Percentiles rank a stretch among this genome's conserved stretches.
Evolutionary conservation across 164 flowering plant genomes (phyloP).

Genomic region (Piper betle): DNA sequence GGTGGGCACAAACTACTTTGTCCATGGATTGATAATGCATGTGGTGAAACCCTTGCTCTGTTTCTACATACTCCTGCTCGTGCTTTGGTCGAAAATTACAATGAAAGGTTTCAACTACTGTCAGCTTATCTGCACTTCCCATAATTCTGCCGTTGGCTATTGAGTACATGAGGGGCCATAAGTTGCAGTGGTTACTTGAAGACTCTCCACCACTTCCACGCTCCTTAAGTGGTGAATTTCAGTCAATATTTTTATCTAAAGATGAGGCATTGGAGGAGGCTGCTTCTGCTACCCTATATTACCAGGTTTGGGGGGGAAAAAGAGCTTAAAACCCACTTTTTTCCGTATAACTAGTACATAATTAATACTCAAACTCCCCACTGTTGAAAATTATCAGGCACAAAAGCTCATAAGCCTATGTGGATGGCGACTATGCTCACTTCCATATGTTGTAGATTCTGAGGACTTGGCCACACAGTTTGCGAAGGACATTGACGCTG

Average conservation of each 20-base stretch:
- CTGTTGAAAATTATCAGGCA: conserved; percentile 34
- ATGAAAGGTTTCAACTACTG: conserved; percentile 38
- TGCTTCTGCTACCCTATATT: conserved; percentile 35
- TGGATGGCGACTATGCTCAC: conserved; percentile 85
- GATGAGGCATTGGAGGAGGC: conserved; percentile 18
- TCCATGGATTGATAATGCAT: conserved; percentile 83
- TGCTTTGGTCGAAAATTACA: conserved; percentile 51
- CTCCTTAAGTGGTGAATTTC: conserved; percentile 16
- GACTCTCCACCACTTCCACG: conserved; percentile 12
- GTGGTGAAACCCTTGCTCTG: conserved; percentile 64
- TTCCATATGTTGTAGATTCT: conserved; percentile 67
- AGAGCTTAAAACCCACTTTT: too few species aligned
- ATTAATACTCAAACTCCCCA: too few species aligned
- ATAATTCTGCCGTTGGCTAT: conserved; percentile 47
- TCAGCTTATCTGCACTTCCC: conserved; percentile 64
- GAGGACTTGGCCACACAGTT: conserved; percentile 18
- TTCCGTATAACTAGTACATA: too few species aligned
- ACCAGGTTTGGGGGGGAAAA: conserved; percentile 43
- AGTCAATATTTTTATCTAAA: conserved; percentile 13
- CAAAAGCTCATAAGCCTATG: conserved; percentile 71
- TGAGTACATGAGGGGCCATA: conserved; percentile 50
- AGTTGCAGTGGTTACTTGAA: conserved; percentile 49
- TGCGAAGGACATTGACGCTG: conserved; percentile 13
- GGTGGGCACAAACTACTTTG: conserved; percentile 76
- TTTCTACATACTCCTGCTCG: conserved; percentile 59